phyloP scores from a whole-genome alignment of 1,284 basidiomycete genomes.

The Entoloma clypeatum region DNA sequence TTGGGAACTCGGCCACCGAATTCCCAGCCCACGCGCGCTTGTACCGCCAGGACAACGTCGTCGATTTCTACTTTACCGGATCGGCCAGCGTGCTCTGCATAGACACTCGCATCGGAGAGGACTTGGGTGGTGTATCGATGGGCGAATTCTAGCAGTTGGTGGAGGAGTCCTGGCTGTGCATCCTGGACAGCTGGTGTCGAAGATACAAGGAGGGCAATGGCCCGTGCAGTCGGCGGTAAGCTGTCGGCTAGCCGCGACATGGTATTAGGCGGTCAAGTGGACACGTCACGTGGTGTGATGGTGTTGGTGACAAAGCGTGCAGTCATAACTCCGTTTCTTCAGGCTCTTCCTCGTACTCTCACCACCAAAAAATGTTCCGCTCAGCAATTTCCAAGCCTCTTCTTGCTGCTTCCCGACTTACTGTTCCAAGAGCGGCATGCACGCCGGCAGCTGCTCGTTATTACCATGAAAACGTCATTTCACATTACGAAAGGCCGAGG shows the following conservation, averaged over 20 bases:
- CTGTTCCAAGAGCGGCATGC: slow-evolving; percentile 35
- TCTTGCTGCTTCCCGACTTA: slow-evolving; percentile 43
- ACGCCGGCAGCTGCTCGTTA: slow-evolving; percentile 55
- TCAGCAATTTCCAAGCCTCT: slow-evolving; percentile 52
- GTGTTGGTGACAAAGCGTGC: slow-evolving; percentile 19
- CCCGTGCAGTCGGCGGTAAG: slow-evolving; percentile 84
- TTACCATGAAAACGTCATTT: slow-evolving; percentile 94
- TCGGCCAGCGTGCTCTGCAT: slow-evolving; percentile 89
- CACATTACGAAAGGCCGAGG: slow-evolving; percentile 92
- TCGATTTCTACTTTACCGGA: slow-evolving; percentile 83
- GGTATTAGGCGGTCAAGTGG: slow-evolving; percentile 7
- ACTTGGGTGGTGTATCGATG: slow-evolving; percentile 94
- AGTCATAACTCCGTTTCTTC: slow-evolving; percentile 14
- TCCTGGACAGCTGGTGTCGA: slow-evolving; percentile 92
- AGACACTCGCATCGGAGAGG: slow-evolving; percentile 85
- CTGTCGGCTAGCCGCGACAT: slow-evolving; percentile 70
- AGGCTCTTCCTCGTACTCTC: slow-evolving; percentile 24
- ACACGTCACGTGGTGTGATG: not conserved
- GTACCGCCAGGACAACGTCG: slow-evolving; percentile 88
- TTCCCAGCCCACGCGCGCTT: slow-evolving; percentile 92
- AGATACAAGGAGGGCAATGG: slow-evolving; percentile 90
- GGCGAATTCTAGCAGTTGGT: slow-evolving; percentile 94
- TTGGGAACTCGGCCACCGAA: slow-evolving; percentile 92
- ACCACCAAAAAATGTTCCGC: slow-evolving; percentile 64
- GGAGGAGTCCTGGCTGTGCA: slow-evolving; percentile 89